These are phyloP conservation scores for Bacidia rubella DNA, from an alignment of 495 filamentous ascomycete species.

Conservation along the genomic window DNA sequence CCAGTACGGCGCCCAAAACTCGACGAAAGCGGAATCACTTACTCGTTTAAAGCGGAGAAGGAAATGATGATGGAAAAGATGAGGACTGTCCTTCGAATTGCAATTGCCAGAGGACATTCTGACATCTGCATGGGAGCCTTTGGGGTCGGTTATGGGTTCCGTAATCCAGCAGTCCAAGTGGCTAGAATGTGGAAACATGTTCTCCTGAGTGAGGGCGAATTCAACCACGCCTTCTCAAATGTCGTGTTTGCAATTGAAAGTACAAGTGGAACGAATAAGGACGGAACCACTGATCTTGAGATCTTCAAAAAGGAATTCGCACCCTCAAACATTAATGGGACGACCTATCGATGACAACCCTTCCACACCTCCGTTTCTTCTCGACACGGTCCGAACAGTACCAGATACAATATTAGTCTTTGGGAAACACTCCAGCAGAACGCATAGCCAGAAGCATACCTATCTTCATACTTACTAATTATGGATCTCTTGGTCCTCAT, in stretches of 20 bases:
- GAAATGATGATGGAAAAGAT: slow-evolving; percentile 61
- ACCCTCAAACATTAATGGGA: slow-evolving; percentile 25
- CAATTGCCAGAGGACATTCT: slow-evolving; percentile 41
- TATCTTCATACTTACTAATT: too few species aligned
- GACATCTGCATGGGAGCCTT: slow-evolving; percentile 57
- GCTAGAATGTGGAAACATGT: slow-evolving; percentile 56
- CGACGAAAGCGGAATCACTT: slow-evolving; percentile 47
- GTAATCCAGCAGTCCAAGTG: slow-evolving; percentile 54
- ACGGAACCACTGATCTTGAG: slow-evolving; percentile 24
- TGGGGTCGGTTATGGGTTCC: slow-evolving; percentile 53
- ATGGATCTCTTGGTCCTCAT: too few species aligned
- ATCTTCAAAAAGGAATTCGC: slow-evolving; percentile 28
- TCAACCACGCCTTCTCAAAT: slow-evolving; percentile 51
- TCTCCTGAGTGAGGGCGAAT: slow-evolving; percentile 49
- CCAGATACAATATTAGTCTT: too few species aligned
- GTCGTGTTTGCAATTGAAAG: slow-evolving; percentile 58
- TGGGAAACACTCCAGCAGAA: too few species aligned
- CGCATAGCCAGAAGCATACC: too few species aligned
- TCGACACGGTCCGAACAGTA: too few species aligned
- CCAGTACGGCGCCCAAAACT: slow-evolving; percentile 59
- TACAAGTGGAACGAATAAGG: slow-evolving; percentile 15
- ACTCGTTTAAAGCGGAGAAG: slow-evolving; percentile 53
- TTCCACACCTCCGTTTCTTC: too few species aligned
- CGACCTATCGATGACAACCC: slow-evolving; percentile 11
- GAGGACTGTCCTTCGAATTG: slow-evolving; percentile 53